A percentile compares a stretch with the other conserved stretches of the same genome.
Evolutionary conservation across 2,329 filamentous ascomycete species (phyloP).

Genomic region (Alternaria burnsii): DNA sequence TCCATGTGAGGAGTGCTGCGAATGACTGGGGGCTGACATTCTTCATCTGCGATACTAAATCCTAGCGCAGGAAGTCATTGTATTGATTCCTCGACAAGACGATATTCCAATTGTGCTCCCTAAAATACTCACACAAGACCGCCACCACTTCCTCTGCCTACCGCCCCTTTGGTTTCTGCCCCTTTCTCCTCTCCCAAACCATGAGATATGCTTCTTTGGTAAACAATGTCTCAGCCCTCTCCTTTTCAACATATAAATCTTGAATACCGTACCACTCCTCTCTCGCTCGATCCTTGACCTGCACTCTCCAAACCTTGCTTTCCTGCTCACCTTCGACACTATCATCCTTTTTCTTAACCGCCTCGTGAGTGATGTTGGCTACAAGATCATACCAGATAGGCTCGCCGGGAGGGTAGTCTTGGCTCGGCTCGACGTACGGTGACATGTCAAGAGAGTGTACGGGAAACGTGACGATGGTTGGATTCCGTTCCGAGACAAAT

Average conservation of each 20-base stretch:
- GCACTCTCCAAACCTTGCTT: conserved; percentile 94
- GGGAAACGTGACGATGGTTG: conserved; percentile 97
- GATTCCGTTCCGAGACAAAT: conserved; percentile 94
- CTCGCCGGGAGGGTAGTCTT: conserved; percentile 73
- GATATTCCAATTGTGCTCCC: background rate
- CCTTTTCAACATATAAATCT: conserved; percentile 90
- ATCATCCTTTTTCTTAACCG: conserved; percentile 77
- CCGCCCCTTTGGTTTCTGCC: conserved; percentile 15
- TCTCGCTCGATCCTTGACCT: conserved; percentile 80
- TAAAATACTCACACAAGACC: background rate
- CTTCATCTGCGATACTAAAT: background rate
- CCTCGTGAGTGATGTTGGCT: conserved; percentile 92
- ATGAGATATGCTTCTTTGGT: conserved; percentile 95
- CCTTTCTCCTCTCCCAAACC: conserved; percentile 87
- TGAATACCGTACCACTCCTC: conserved; percentile 94
- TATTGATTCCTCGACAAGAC: background rate
- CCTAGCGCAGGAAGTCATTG: background rate
- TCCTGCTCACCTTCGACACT: conserved; percentile 88
- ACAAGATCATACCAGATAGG: conserved; percentile 95
- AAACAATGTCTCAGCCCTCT: conserved; percentile 88
- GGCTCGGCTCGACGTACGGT: conserved; percentile 90
- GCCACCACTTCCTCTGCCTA: background rate
- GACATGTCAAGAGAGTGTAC: conserved; percentile 84
- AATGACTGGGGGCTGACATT: no score
- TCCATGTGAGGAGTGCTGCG: no score